Conservation (phyloP, 1,284 basidiomycete genomes). For the Marasmius oreades region DNA sequence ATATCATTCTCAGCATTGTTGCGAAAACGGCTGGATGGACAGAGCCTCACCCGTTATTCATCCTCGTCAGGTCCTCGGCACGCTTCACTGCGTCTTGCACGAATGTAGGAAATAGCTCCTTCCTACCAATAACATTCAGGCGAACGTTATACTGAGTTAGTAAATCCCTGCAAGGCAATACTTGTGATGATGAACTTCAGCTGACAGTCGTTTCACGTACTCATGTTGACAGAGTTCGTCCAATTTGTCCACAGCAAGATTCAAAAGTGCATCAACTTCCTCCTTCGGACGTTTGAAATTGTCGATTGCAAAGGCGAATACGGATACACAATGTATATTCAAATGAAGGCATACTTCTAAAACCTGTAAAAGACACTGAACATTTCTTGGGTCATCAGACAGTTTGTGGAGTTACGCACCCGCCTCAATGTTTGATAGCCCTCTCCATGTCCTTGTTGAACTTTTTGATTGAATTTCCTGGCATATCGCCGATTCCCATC, state of each 20-base stretch:
- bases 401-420: constrained; percentile 43
- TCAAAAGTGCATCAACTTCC: constrained; percentile 90
- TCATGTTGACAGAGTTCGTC: constrained; percentile 81
- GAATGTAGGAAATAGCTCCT: constrained; percentile 70
- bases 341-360: constrained; percentile 81
- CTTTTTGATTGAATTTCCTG: constrained; percentile 57
- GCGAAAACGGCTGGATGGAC: neutral
- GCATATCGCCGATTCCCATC: constrained; percentile 97
- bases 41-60: constrained; percentile 62
- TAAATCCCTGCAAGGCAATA: constrained; percentile 52
- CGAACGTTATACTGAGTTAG: constrained; percentile 82
- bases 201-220: constrained; percentile 41
- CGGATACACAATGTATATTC: constrained; percentile 79
- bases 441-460: constrained; percentile 78
- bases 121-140: constrained; percentile 80
- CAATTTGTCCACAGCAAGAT: constrained; percentile 78
- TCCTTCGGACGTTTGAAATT: constrained; percentile 90
- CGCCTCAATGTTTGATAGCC: constrained; percentile 83
- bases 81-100: constrained; percentile 71
- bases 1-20: neutral
- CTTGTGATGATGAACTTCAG: neutral
- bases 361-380: constrained; percentile 45
- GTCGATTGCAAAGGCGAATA: constrained; percentile 96
- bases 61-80: constrained; percentile 78
- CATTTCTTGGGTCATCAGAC: neutral